Base-by-base conservation (phyloP, 306 rosid species). In the Lathyrus aphaca region DNA sequence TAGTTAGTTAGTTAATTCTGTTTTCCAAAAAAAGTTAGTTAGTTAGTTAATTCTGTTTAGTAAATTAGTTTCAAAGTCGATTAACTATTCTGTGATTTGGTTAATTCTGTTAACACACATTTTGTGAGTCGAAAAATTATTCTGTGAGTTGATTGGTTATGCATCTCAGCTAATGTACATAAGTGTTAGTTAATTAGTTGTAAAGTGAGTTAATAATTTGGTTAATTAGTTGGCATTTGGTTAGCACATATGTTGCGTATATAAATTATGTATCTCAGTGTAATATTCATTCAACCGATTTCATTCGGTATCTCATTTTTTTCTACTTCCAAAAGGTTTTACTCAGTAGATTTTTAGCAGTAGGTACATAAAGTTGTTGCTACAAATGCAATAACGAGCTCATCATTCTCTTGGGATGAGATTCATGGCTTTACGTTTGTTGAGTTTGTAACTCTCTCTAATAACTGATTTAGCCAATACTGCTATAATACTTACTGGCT, bases 401-500 rank as follows among this genome's bases (percentile, higher is more conserved):
- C 42, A 30, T 58, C 13, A 7, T 55, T 48, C 23, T 58, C 56
- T 54, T 56, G n/a, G 49, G 10, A 21, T n/a, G 21, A 23, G 46
- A 69, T 37, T 38, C 13, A 2, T 69, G 75, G 29, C 71, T 54
- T 50, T 69, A 21, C 58, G 5, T 39, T 27, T 15, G 54, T 66
- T 57, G 67, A 39, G 29, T 64, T 45, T 46, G 13, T 45, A 27
- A 38, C 46, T 11, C 48, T 72, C 69, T 75, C 56, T 12, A 44
- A 45, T 55, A 30, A 43, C 44, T 72, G 64, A 14, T 55, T 77
- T 68, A 13, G 54, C 51, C 39, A 19, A 37, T 55, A 69, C 14
- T 39, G 38, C 45, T 19, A 45, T 5, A 39, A 32, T 50, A 45
- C 53, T 19, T 25, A 43, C 39, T 51, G 49, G 67, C 60, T 60